Percentiles rank a stretch among this genome's conserved stretches.
phyloP scores from a whole-genome alignment of 805 yeast genomes.

The Huiozyma sinensis region DNA sequence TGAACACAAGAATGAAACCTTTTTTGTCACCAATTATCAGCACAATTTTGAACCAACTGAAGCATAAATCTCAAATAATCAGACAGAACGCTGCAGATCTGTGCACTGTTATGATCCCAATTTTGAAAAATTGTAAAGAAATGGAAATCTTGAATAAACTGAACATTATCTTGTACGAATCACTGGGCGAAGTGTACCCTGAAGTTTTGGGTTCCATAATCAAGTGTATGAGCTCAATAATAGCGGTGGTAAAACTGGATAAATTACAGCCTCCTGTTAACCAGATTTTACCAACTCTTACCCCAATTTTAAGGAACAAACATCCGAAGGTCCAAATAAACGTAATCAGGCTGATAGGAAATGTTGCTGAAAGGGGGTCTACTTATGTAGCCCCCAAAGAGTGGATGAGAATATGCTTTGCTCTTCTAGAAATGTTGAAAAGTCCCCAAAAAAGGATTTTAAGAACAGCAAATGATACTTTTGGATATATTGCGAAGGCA shows the following conservation, averaged over 20 bases:
- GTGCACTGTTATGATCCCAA: conserved; percentile 54
- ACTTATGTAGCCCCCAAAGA: conserved; percentile 82
- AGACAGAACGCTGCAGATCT: conserved; percentile 82
- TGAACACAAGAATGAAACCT: conserved; percentile 57
- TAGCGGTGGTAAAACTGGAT: conserved; percentile 47
- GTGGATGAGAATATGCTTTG: conserved; percentile 96
- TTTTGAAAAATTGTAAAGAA: conserved; percentile 54
- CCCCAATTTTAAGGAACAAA: conserved; percentile 83
- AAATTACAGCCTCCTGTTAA: conserved; percentile 69
- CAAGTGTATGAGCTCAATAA: conserved; percentile 55
- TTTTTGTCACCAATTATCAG: conserved; percentile 64
- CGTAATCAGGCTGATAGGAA: conserved; percentile 68
- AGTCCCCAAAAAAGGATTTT: conserved; percentile 69
- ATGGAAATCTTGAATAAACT: conserved; percentile 53
- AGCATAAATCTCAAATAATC: conserved; percentile 57
- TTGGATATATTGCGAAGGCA: conserved; percentile 83
- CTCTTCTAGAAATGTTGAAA: conserved; percentile 77
- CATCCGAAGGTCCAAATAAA: conserved; percentile 87
- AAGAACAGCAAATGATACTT: conserved; percentile 77
- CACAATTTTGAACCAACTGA: conserved; percentile 59
- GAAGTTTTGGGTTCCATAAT: conserved; percentile 84
- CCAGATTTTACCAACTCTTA: conserved; percentile 74
- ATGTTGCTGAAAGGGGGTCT: conserved; percentile 69
- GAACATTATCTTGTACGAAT: conserved; percentile 72
- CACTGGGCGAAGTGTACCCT: conserved; percentile 89